Evolutionary conservation across 345 rosid species (phyloP).

Genomic region (Camelina hispida): DNA sequence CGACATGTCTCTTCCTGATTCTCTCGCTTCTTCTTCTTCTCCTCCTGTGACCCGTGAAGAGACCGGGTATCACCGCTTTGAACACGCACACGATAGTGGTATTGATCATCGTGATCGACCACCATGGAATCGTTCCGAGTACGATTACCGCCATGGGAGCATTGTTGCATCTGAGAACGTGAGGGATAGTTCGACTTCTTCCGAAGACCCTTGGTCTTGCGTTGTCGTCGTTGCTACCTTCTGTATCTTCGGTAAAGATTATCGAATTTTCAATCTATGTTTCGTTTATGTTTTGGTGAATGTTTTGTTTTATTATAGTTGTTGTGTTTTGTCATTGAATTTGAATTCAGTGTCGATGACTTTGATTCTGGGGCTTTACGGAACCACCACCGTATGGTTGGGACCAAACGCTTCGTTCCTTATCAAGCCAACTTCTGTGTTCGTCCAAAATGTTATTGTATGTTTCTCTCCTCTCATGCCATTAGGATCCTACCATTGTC

Average conservation of each 20-base stretch:
- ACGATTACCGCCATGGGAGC: slow-evolving; percentile 54
- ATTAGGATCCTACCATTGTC: slow-evolving; percentile 1
- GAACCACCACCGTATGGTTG: slow-evolving; percentile 59
- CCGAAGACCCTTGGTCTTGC: slow-evolving; percentile 89
- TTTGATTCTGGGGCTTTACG: slow-evolving; percentile 85
- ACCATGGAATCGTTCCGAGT: slow-evolving; percentile 50
- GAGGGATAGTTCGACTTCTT: slow-evolving; percentile 40
- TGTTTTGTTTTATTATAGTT: not conserved
- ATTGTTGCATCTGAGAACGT: slow-evolving; percentile 49
- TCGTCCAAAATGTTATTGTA: slow-evolving; percentile 85
- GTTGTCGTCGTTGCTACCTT: slow-evolving; percentile 82
- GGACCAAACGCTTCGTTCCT: slow-evolving; percentile 81
- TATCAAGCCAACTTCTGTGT: slow-evolving; percentile 68
- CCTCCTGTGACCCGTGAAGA: slow-evolving; percentile 55
- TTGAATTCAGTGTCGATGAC: slow-evolving; percentile 75
- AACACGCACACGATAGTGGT: slow-evolving; percentile 43
- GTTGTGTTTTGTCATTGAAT: not conserved
- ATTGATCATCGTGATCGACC: slow-evolving; percentile 46
- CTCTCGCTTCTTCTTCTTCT: slow-evolving; percentile 44
- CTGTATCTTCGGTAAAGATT: slow-evolving; percentile 83
- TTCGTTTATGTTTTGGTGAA: not conserved
- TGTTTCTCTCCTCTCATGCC: slow-evolving; percentile 23
- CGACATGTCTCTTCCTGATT: slow-evolving; percentile 61
- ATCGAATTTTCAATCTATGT: not conserved
- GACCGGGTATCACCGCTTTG: slow-evolving; percentile 46